Evolutionary conservation across 2,329 filamentous ascomycete genomes (phyloP), one percentile per base, ranked within the genome.

Genomic region (Trichothecium sympodiale): DNA sequence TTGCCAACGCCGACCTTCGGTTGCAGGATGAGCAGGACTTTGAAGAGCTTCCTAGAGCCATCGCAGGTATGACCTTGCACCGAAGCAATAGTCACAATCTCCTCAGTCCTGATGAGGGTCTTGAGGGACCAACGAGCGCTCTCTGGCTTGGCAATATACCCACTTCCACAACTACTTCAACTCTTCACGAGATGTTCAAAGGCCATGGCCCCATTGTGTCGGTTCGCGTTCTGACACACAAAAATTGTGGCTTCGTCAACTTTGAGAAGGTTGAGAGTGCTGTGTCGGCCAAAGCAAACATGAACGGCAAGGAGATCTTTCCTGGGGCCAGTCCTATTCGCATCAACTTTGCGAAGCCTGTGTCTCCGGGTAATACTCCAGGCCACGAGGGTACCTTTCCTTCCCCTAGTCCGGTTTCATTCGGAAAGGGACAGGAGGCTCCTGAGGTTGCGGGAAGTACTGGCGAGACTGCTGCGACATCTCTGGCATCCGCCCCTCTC

Each of bases 161-260:
- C 10, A 88, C 89, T 4, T 96, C 91, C 3, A 98, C 91, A 3
- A 98, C 91, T 0, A 88, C 91, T 9, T 94, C 89, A 2, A 96
- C 91, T 1, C 64, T 98, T 41, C 86, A 86, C 38, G 87, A 93
- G 45, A 94, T 96, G 63, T 98, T 98, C 64, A 84, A 85, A 56
- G 74, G 80, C n/a, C 94, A 91, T 46, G 91, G 91, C 8, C 74
- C 82, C 3, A 94, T 98, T 43, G 72, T 91, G 45, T 95, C 89
- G 4, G 89, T 86, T 18, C 76, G 91, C 44, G 91, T 98, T 4
- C 69, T 98, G 42, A 96, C 91, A 1, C 87, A 98, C 67, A 98
- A 98, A 70, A 96, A 94, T 60, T 98, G 91, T 55, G 91, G 89
- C 3, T 98, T 98, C 49, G 89, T 98, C 54, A 98, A 98, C 59